Percentiles rank a stretch among this genome's conserved stretches.
These are phyloP conservation scores for Monosporozyma servazzii DNA, from an alignment of 805 yeast genomes.

Conservation along the genomic window DNA sequence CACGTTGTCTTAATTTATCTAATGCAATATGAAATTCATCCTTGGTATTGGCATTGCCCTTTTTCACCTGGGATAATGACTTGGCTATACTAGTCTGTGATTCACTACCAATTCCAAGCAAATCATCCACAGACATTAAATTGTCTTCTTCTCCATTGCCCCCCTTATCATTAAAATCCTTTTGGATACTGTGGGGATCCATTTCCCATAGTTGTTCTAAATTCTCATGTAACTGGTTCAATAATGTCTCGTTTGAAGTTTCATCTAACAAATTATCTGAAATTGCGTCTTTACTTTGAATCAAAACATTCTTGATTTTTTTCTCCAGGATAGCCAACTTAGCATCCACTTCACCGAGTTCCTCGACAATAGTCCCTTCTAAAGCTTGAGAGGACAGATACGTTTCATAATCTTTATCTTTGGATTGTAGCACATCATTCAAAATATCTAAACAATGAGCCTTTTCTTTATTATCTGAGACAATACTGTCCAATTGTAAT, in stretches of 20 bases:
- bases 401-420: conserved; percentile 36
- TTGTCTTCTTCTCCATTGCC: conserved; percentile 1
- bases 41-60: conserved; percentile 3
- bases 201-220: conserved; percentile 26
- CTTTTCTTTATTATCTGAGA: neutral
- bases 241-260: conserved; percentile 8
- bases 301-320: conserved; percentile 34
- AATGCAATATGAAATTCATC: conserved; percentile 28
- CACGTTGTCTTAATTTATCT: conserved; percentile 15
- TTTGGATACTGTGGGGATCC: conserved; percentile 15
- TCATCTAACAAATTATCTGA: conserved; percentile 38
- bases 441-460: conserved; percentile 17
- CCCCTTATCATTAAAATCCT: neutral
- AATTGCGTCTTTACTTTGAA: conserved; percentile 28
- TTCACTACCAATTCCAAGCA: conserved; percentile 3
- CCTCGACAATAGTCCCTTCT: conserved; percentile 41
- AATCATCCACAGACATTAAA: conserved; percentile 8
- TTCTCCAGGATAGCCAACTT: conserved; percentile 40
- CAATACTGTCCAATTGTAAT: neutral
- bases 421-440: conserved; percentile 38
- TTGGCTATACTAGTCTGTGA: neutral
- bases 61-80: conserved; percentile 6
- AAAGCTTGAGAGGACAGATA: conserved; percentile 35
- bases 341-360: conserved; percentile 64
- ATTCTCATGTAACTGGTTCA: conserved; percentile 13